Evolutionary conservation across 306 rosid species (phyloP).

Genomic region (Datisca glomerata): DNA sequence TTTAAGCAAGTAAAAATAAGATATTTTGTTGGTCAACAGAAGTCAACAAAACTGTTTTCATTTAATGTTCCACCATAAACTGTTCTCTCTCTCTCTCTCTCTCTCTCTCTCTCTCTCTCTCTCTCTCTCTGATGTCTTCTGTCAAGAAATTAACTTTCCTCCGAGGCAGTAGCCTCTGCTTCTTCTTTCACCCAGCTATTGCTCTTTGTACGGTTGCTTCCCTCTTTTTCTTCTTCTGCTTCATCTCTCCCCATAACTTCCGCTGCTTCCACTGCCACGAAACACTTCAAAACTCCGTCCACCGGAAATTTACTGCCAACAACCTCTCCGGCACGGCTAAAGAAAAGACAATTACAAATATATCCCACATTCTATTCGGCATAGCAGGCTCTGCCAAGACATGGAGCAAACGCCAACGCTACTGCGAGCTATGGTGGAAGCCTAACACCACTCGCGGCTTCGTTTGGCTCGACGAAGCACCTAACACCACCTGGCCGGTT

Average conservation of each 20-base stretch:
- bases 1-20: too few species aligned
- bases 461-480: slow-evolving; percentile 48
- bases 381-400: slow-evolving; percentile 39
- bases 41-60: too few species aligned
- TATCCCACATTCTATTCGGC: slow-evolving; percentile 56
- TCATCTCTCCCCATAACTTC: slow-evolving; percentile 12
- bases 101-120: too few species aligned
- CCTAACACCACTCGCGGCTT: slow-evolving; percentile 33
- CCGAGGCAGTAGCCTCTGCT: too few species aligned
- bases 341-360: slow-evolving; percentile 21
- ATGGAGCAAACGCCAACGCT: slow-evolving; percentile 37
- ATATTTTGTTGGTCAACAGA: too few species aligned
- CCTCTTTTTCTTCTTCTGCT: slow-evolving; percentile 24
- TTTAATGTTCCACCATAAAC: too few species aligned
- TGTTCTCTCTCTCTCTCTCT: too few species aligned
- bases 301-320: not conserved
- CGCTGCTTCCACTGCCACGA: slow-evolving; percentile 5
- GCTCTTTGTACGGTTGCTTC: slow-evolving; percentile 16
- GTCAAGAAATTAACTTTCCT: too few species aligned
- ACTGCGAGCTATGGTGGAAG: slow-evolving; percentile 55
- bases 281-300: not conserved
- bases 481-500: slow-evolving; percentile 31
- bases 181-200: slow-evolving; percentile 21
- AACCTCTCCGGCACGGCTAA: not conserved
- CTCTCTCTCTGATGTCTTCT: too few species aligned